Base-by-base conservation (phyloP, 2,329 filamentous ascomycete genomes). In the Botryotinia convoluta region DNA sequence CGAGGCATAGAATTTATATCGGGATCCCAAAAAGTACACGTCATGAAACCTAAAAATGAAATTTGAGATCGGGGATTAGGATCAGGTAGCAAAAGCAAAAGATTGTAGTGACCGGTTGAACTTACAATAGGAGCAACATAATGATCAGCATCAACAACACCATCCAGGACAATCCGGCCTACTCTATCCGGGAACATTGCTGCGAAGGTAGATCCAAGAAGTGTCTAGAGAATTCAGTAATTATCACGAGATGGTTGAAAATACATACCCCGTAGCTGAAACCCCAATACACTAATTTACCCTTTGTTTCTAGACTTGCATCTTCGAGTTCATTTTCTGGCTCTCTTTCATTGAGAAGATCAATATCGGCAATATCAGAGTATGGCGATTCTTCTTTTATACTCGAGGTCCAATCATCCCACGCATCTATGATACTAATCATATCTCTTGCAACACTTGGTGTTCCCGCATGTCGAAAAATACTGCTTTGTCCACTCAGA, bases 241-340 rank as follows among this genome's bases (percentile, higher is more conserved):
- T 32, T 37, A 22, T 64, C 48, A 26, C 10, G n/a, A 26, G 9
- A 48, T 42, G 29, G 32, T 44, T 12, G 22, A 62, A 42, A 1
- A 5, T 26, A 77, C 76, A 45, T 74, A 80, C 78, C 14, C 79
- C 84, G 75, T 88, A 88, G 14, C 85, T 87, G 64, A 87, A 84
- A 0, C 87, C 86, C 81, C 85, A 84, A 76, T 86, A 88, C 14
- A 80, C 75, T 42, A 80, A 74, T 39, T 80, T 78, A 4, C 78
- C 76, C 61, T 77, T 77, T 0, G 78, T 79, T 60, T 77, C 75
- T 44, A 35, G 18, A 20, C 26, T n/a, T 32, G 45, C 18, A n/a
- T 61, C 39, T 22, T 71, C 44, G 35, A 45, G 18, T 18, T 68
- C 20, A n/a, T 44, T 26, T n/a, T 74, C 26, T 6, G 44, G 35